Evolutionary conservation across 1,284 basidiomycete genomes (phyloP), one percentile per base, ranked within the genome.

Genomic region (Leccinum angustisporum): DNA sequence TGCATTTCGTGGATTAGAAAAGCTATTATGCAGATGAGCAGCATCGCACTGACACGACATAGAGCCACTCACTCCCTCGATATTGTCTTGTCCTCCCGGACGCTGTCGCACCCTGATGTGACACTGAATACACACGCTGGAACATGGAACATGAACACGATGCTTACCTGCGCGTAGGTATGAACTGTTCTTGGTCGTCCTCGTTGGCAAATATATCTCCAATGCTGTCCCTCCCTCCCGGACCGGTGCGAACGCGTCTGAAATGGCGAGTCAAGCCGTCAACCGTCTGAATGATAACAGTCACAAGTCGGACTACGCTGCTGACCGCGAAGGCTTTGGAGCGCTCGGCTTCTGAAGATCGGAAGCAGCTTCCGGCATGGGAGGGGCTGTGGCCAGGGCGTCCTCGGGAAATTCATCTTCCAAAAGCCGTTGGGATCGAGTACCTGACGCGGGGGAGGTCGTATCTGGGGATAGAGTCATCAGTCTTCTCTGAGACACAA

Each of bases 71-170:
- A 88, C 86, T 2, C 76, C 77, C 63, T 77, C 80, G 55, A 89
- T 83, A 68, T 77, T 83, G 68, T 89, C 87, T 54, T 79, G 71
- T 25, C 87, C 87, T 66, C 87, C 87, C 18, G 87, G 87, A 27
- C 80, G 78, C 71, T 87, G 79, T 61, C 84, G 77, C 46, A 87
- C 86, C 61, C 85, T 87, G 48, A 40, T 1, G 46, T n/a, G n/a
- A 48, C 30, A 57, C 13, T 13, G 25, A 1, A 21, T 55, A 18
- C 40, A 40, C 18, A 56, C 4, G 16, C 1, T 1, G n/a, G 43
- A 18, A 18, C 18, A 11, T 8, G 2, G 13, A 27, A 3, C 46
- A 54, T 25, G 48, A 53, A 38, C 1, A 27, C 36, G 1, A 25
- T 46, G 58, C 76, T 31, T 72, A 86, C 87, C 83, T 81, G 66